Conservation (phyloP, 257 asterid species). For the Plantago ovata region DNA sequence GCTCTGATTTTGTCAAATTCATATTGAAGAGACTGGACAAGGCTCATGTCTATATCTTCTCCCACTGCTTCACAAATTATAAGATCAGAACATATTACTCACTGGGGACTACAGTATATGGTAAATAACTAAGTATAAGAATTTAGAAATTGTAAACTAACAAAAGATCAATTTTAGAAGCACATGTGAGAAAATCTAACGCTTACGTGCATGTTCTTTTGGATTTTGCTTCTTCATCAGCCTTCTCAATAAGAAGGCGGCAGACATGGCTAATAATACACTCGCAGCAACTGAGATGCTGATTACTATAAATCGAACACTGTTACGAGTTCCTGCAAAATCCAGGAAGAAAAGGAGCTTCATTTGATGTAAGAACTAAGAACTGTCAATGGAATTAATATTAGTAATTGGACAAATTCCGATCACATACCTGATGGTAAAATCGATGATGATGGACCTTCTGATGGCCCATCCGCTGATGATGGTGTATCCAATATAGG, state of each 20-base stretch:
- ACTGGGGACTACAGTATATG: no score
- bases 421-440: neutral
- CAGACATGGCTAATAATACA: neutral
- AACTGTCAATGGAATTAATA: neutral
- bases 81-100: neutral
- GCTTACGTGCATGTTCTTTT: no score
- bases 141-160: no score
- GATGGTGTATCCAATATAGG: neutral
- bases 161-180: no score
- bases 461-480: neutral
- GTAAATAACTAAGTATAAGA: neutral
- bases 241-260: slow-evolving; percentile 11
- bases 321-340: slow-evolving; percentile 5
- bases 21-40: slow-evolving; percentile 23
- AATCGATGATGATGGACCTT: neutral
- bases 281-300: neutral
- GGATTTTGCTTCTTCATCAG: no score
- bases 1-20: slow-evolving; percentile 17
- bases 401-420: no score
- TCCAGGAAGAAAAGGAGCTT: neutral
- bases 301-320: slow-evolving; percentile 1
- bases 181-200: no score
- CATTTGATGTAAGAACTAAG: neutral
- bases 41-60: slow-evolving; percentile 17
- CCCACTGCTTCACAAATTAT: neutral